A percentile compares a stretch with the other conserved stretches of the same genome.
These are phyloP conservation scores for Sequoiadendron giganteum DNA, from an alignment of 75 land plant species.

Conservation along the genomic window DNA sequence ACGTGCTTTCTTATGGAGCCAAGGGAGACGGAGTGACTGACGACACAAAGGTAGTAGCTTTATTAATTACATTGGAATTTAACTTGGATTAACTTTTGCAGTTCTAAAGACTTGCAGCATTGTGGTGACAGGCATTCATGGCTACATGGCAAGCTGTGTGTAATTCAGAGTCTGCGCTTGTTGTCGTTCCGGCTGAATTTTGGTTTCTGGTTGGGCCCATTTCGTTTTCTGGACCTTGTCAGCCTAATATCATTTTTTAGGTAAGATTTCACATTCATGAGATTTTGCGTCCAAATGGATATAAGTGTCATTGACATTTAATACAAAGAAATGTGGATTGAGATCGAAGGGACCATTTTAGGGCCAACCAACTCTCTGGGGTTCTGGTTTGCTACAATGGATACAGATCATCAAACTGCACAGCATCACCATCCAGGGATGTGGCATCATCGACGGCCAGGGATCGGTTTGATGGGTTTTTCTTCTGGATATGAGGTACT, in stretches of 20 bases:
- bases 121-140: constrained; percentile 57
- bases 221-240: constrained; percentile 72
- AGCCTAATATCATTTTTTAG: constrained; percentile 41
- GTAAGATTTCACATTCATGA: too few relatives aligned
- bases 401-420: constrained; percentile 72
- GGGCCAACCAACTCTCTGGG: constrained; percentile 72
- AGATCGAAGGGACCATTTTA: constrained; percentile 88
- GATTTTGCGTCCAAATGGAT: too few relatives aligned
- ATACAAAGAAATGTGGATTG: neutral
- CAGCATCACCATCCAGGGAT: constrained; percentile 56
- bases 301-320: too few relatives aligned
- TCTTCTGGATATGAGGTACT: neutral
- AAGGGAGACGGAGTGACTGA: constrained; percentile 58
- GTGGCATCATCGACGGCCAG: constrained; percentile 66
- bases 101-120: too few relatives aligned
- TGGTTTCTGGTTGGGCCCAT: constrained; percentile 66
- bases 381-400: constrained; percentile 59
- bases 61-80: too few relatives aligned
- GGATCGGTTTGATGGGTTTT: constrained; percentile 79
- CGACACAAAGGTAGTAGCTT: constrained; percentile 46
- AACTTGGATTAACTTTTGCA: too few relatives aligned
- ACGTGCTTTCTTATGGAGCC: constrained; percentile 61
- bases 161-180: constrained; percentile 37
- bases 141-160: constrained; percentile 80
- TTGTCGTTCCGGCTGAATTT: constrained; percentile 57